Evolutionary conservation across 139 green algal species (phyloP), one percentile per base, ranked within the genome.

Genomic region (Choricystis sp.): DNA sequence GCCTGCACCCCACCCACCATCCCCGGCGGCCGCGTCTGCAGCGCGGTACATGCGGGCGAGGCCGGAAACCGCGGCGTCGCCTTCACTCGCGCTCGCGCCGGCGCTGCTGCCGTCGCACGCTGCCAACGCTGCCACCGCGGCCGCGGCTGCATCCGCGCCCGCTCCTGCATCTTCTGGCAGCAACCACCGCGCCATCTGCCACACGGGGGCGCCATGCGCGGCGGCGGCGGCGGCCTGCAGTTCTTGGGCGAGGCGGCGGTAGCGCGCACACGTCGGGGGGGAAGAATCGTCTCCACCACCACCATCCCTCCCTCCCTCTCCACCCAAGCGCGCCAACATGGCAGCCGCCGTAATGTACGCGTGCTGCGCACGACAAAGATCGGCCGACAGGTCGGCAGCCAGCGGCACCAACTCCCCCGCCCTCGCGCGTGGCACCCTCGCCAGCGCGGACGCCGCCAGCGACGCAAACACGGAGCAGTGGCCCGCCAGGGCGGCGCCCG

Each of bases 401-500:
- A 61, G 24, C 20, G 57, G 9, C 40, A 16, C 16, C 64, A n/a
- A 31, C 26, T 19, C 63, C 60, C 40, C 66, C 25, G n/a, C 31
- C 60, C 3, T 31, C 57, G 20, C 62, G 24, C 29, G 66, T 40
- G 58, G n/a, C 1, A 62, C 61, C 2, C 52, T 56, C 4, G 49
- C 19, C 5, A 81, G 49, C 3, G 71, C 69, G 3, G 68, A 73
- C 30, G 64, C 72, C 63, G 88, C 64, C 23, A 87, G 73, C 31
- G 79, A 69, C 62, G 88, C 82, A 67, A 86, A 91, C 0, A 91
- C 82, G 48, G 74, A 79, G 71, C 90, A 91, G 73, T 89, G 87
- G 49, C 63, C 74, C 2, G 79, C 77, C 26, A 94, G 74, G 56
- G 58, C 74, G 59, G 62, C 69, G 21, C 83, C 86, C 2, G 85